Base-by-base conservation (phyloP, 441 rosid genomes). In the Erysimum pusillum region DNA sequence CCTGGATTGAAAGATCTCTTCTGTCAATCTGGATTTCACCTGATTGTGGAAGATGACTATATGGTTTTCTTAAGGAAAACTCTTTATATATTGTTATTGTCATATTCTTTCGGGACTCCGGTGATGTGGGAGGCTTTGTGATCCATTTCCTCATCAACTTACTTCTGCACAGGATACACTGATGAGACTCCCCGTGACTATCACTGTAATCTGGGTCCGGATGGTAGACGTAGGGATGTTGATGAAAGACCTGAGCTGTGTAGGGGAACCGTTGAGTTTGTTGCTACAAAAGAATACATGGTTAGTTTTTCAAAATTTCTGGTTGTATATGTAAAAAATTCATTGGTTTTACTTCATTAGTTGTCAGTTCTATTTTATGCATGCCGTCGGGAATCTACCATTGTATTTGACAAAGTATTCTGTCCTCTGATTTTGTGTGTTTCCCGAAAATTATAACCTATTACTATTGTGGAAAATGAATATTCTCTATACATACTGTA, bases 241-340 rank as follows among this genome's bases (percentile, higher is more conserved):
- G 95, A 94, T 84, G 97, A 94, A 73, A 94, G 99, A 85, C 97
- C 98, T 57, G 99, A 94, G 86, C 87, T 94, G 39, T 94, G 97
- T 74, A 87, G 93, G 79, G 99, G 99, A 79, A 83, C 96, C 5
- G 98, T 92, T 73, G 99, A 94, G 81, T 94, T 94, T 84, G 91
- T 87, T 75, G 98, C 98, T 63, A 74, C 97, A 25, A 86, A 90
- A 80, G 98, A 94, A 80, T 92, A 90, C 80, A 90, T 87, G 98
- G 98, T 94, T 54, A 73, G 95, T 77, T 74, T 22, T 46, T 68
- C 75, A 44, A 64, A 64, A n/a, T 42, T 62, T 71, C 52, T 81
- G 56, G 69, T 49, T 49, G 41, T 34, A 41, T 28, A 51, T 60
- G 20, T 54, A 54, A n/a, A 35, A n/a, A 35, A n/a, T 62, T 49